Conservation (phyloP, 129 eudicot species). For the Daucus carota region DNA sequence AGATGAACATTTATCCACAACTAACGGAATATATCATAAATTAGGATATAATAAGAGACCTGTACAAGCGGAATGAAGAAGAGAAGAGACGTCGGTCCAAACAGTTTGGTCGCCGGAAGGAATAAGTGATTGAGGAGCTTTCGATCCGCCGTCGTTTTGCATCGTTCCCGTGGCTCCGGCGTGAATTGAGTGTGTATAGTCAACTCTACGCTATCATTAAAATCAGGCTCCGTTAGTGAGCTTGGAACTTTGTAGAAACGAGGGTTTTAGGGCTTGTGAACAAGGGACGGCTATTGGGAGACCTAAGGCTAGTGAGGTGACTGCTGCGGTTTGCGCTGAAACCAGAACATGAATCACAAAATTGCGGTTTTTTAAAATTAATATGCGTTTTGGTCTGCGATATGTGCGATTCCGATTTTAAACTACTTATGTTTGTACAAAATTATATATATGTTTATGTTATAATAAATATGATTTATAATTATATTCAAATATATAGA, state of each 20-base stretch:
- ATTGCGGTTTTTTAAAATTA: too few species aligned
- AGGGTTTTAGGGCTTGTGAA: slow-evolving; percentile 10
- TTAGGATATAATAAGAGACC: slow-evolving; percentile 18
- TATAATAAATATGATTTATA: too few species aligned
- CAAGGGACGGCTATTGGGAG: not conserved
- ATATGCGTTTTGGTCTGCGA: too few species aligned
- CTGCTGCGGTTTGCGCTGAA: too few species aligned
- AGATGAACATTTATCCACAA: not conserved
- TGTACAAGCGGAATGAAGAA: slow-evolving; percentile 51
- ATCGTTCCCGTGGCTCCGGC: slow-evolving; percentile 21
- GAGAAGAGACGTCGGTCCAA: slow-evolving; percentile 75
- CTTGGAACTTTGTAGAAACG: too few species aligned
- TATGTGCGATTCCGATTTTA: too few species aligned
- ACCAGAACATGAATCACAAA: too few species aligned
- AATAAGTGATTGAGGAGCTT: slow-evolving; percentile 33
- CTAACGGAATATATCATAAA: not conserved
- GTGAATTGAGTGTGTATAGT: not conserved
- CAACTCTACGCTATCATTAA: not conserved
- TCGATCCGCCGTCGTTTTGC: slow-evolving; percentile 24
- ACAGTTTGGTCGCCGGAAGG: slow-evolving; percentile 64
- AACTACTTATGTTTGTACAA: too few species aligned
- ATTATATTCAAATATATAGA: too few species aligned
- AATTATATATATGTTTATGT: too few species aligned
- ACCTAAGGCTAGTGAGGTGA: too few species aligned
- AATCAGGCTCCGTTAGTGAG: not conserved